Evolutionary conservation across 805 yeast genomes (phyloP).

Genomic region (Wickerhamomyces sydowiorum): DNA sequence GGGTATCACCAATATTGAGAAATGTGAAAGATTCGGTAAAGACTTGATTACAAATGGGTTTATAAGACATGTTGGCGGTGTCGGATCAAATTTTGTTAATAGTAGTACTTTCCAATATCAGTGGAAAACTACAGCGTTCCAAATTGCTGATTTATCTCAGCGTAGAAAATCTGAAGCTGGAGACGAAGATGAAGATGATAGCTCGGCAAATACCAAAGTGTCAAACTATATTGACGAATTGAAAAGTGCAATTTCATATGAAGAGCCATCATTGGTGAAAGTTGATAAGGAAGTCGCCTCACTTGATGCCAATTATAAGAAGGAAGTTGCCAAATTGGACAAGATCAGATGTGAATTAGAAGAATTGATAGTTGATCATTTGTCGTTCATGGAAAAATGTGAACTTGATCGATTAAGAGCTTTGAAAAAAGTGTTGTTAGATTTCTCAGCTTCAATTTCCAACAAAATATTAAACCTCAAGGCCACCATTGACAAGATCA

Average conservation of each 20-base stretch:
- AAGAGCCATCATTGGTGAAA: slow-evolving; percentile 45
- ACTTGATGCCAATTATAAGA: slow-evolving; percentile 52
- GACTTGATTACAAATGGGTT: slow-evolving; percentile 57
- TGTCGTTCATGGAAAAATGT: slow-evolving; percentile 74
- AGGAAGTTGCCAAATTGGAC: slow-evolving; percentile 55
- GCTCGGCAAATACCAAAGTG: slow-evolving; percentile 10
- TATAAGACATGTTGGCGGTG: slow-evolving; percentile 44
- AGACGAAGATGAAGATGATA: slow-evolving; percentile 22
- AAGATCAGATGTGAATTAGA: slow-evolving; percentile 66
- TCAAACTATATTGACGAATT: slow-evolving; percentile 17
- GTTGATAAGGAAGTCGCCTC: slow-evolving; percentile 51
- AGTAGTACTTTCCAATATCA: slow-evolving; percentile 71
- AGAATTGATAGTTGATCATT: slow-evolving; percentile 64
- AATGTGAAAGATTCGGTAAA: slow-evolving; percentile 72
- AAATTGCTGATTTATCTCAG: slow-evolving; percentile 36
- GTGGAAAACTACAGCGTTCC: slow-evolving; percentile 71
- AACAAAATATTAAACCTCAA: slow-evolving; percentile 55
- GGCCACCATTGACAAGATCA: slow-evolving; percentile 51
- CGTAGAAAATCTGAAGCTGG: slow-evolving; percentile 6
- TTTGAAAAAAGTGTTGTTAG: slow-evolving; percentile 67
- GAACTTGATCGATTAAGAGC: slow-evolving; percentile 75
- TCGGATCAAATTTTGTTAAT: slow-evolving; percentile 72
- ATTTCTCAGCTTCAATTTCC: slow-evolving; percentile 62
- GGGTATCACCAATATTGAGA: slow-evolving; percentile 38
- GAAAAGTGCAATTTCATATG: slow-evolving; percentile 27